Evolutionary conservation across 805 yeast genomes (phyloP).

Genomic region (Yarrowia hollandica): DNA sequence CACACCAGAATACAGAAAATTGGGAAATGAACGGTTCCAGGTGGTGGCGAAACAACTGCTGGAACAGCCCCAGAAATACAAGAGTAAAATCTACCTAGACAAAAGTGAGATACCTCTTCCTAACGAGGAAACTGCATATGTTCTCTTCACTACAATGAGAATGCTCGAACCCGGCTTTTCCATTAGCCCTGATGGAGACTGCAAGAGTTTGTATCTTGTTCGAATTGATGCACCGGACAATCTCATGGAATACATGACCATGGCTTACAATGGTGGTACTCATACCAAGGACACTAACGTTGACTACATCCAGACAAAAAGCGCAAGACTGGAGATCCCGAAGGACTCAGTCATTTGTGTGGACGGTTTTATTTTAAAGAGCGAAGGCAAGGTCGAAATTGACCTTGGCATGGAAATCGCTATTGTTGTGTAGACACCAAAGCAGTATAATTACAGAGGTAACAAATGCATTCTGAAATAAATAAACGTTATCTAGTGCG

Average conservation of each 20-base stretch:
- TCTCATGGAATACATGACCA: conserved; percentile 23
- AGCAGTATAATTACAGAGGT: not conserved
- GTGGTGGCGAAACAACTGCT: conserved; percentile 55
- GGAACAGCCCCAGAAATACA: conserved; percentile 1
- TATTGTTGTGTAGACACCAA: not conserved
- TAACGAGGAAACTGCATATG: not conserved
- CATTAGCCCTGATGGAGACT: conserved; percentile 8
- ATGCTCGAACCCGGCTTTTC: not conserved
- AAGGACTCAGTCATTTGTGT: conserved; percentile 7
- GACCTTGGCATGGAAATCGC: not conserved
- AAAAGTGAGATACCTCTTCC: not conserved
- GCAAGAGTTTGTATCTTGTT: conserved; percentile 3
- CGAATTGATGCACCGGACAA: conserved; percentile 17
- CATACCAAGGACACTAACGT: not conserved
- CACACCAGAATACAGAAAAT: conserved; percentile 59
- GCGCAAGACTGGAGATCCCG: not conserved
- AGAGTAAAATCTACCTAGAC: not conserved
- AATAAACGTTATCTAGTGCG: not conserved
- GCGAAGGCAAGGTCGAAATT: not conserved
- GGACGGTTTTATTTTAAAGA: conserved; percentile 5
- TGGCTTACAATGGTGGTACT: conserved; percentile 3
- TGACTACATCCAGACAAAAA: not conserved
- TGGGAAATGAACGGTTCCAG: conserved; percentile 67
- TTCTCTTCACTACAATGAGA: conserved; percentile 18
- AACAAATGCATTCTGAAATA: not conserved